Evolutionary conservation across 805 yeast genomes (phyloP).

Genomic region (Lachancea dasiensis): DNA sequence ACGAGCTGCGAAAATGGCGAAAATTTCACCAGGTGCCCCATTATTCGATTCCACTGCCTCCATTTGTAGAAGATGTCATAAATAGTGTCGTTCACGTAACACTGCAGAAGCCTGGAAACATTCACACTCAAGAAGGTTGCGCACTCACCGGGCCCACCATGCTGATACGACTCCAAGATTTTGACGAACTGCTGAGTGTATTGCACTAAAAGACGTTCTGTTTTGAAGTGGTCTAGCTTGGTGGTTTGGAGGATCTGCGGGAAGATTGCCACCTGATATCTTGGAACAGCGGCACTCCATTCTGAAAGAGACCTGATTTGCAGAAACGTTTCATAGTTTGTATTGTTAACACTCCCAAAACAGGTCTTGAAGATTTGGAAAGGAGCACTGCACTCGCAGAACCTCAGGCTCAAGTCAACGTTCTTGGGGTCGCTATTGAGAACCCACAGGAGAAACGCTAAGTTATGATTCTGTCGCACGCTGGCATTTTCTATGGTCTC

Average conservation of each 20-base stretch:
- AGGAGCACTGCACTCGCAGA: slow-evolving; percentile 3
- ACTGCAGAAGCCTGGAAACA: slow-evolving; percentile 6
- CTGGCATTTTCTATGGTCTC: slow-evolving; percentile 9
- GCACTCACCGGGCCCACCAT: background rate
- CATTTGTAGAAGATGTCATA: slow-evolving; percentile 10
- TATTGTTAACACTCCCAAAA: background rate
- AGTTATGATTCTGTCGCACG: slow-evolving; percentile 11
- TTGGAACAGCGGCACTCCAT: background rate
- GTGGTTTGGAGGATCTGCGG: slow-evolving; percentile 11
- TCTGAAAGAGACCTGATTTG: background rate
- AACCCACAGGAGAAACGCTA: slow-evolving; percentile 14
- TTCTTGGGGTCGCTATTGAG: slow-evolving; percentile 3
- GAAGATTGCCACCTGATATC: slow-evolving; percentile 6
- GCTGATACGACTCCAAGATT: slow-evolving; percentile 5
- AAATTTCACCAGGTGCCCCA: slow-evolving; percentile 1
- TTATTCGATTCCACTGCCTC: slow-evolving; percentile 7
- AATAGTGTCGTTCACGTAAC: slow-evolving; percentile 10
- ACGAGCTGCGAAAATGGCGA: slow-evolving; percentile 5
- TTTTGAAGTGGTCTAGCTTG: slow-evolving; percentile 9
- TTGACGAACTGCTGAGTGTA: slow-evolving; percentile 10
- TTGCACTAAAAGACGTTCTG: slow-evolving; percentile 5
- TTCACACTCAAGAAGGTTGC: slow-evolving; percentile 7
- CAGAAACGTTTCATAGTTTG: slow-evolving; percentile 4
- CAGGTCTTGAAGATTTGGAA: slow-evolving; percentile 9
- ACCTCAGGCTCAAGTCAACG: background rate